Evolutionary conservation across 108 stramenopile species (phyloP).

Genomic region (Skeletonema tropicum): DNA sequence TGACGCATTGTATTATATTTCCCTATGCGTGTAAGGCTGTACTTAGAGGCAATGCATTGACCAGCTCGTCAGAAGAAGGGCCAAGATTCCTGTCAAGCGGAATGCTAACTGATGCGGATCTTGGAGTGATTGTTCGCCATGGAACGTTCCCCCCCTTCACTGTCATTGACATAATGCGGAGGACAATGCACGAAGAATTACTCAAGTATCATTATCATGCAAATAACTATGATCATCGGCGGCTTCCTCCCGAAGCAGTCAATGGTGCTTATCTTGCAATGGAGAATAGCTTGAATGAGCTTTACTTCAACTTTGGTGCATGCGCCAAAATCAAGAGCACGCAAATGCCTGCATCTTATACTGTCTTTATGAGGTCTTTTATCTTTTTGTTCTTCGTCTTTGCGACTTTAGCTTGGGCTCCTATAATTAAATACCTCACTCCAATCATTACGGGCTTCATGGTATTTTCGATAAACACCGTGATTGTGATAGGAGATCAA

Average conservation of each 20-base stretch:
- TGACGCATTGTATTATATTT: constrained; percentile 28
- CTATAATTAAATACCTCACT: constrained; percentile 8
- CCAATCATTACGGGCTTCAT: constrained; percentile 32
- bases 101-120: constrained; percentile 34
- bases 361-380: constrained; percentile 33
- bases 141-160: constrained; percentile 19
- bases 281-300: constrained; percentile 16
- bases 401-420: constrained; percentile 22
- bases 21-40: constrained; percentile 32
- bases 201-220: neutral
- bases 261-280: constrained; percentile 24
- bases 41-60: constrained; percentile 25
- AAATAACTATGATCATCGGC: neutral
- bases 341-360: constrained; percentile 28
- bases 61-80: constrained; percentile 24
- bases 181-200: constrained; percentile 13
- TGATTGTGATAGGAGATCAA: constrained; percentile 37
- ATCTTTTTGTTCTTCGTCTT: constrained; percentile 29
- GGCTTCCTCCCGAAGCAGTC: constrained; percentile 6
- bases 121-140: constrained; percentile 28
- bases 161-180: constrained; percentile 24
- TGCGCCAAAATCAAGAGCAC: constrained; percentile 27
- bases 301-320: constrained; percentile 34
- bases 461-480: constrained; percentile 33
- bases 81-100: constrained; percentile 29